Evolutionary conservation across 2,329 filamentous ascomycete species (phyloP).

Genomic region (Fusarium austroafricanum): DNA sequence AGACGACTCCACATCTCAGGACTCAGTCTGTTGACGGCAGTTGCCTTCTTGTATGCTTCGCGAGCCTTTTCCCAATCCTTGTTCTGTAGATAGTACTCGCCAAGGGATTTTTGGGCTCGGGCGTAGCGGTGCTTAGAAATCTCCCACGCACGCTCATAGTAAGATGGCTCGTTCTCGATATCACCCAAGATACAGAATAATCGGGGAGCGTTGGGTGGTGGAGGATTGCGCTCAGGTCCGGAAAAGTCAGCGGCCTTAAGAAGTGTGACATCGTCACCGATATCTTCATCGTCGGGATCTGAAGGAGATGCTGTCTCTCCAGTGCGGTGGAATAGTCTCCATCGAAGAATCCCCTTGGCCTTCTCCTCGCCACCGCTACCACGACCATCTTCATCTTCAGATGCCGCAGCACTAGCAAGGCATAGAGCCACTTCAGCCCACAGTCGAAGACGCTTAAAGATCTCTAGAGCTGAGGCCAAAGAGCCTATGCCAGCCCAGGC

Average conservation of each 20-base stretch:
- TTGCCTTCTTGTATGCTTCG: slow-evolving; percentile 81
- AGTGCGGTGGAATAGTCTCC: slow-evolving; percentile 80
- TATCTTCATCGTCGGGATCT: slow-evolving; percentile 63
- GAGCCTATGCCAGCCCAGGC: slow-evolving; percentile 94
- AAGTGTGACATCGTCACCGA: slow-evolving; percentile 62
- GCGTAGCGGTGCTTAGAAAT: slow-evolving; percentile 84
- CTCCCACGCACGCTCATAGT: slow-evolving; percentile 90
- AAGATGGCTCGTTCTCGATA: slow-evolving; percentile 76
- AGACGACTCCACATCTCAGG: slow-evolving; percentile 89
- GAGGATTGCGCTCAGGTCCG: slow-evolving; percentile 74
- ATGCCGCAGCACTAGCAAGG: slow-evolving; percentile 71
- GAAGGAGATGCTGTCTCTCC: slow-evolving; percentile 48
- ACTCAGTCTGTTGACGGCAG: slow-evolving; percentile 83
- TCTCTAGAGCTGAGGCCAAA: slow-evolving; percentile 89
- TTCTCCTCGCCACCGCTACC: slow-evolving; percentile 78
- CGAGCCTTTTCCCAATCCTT: slow-evolving; percentile 77
- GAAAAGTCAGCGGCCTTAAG: slow-evolving; percentile 65
- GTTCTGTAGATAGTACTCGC: slow-evolving; percentile 77
- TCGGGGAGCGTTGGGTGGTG: slow-evolving; percentile 85
- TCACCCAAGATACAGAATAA: slow-evolving; percentile 95
- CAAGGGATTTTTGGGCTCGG: slow-evolving; percentile 87
- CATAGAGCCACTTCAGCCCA: slow-evolving; percentile 97
- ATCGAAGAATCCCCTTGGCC: slow-evolving; percentile 79
- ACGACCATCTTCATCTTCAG: slow-evolving; percentile 68
- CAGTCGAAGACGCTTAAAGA: slow-evolving; percentile 91